Evolutionary conservation across 805 yeast genomes (phyloP).

Genomic region (Teunomyces cretensis): DNA sequence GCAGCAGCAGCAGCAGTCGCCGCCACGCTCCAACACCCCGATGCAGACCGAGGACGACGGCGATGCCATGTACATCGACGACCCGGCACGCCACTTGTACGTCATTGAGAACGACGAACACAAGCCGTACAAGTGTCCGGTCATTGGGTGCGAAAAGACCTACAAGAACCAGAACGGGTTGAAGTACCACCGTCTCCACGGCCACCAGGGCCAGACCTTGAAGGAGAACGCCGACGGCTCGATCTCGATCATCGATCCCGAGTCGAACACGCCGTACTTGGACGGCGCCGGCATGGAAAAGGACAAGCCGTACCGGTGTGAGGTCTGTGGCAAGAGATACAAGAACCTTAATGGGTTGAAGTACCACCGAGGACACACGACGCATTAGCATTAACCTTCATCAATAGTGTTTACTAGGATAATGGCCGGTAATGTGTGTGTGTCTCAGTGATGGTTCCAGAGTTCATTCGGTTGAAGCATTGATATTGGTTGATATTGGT

Average conservation of each 20-base stretch:
- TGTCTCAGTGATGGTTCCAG: too few species aligned
- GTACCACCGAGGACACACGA: constrained; percentile 97
- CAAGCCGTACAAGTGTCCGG: constrained; percentile 96
- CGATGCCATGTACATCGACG: constrained; percentile 83
- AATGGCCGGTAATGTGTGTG: too few species aligned
- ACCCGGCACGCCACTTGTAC: constrained; percentile 92
- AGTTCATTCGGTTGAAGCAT: too few species aligned
- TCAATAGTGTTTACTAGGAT: too few species aligned
- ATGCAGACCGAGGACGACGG: constrained; percentile 48
- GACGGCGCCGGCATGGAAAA: constrained; percentile 95
- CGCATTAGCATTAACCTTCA: constrained; percentile 74
- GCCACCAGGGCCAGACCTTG: constrained; percentile 93
- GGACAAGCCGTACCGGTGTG: constrained; percentile 98
- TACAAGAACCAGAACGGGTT: constrained; percentile 97
- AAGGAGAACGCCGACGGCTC: constrained; percentile 93
- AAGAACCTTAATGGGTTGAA: constrained; percentile 94
- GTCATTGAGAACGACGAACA: constrained; percentile 90
- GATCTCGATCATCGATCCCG: constrained; percentile 89
- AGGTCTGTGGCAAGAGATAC: constrained; percentile 96
- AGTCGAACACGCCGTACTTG: constrained; percentile 80
- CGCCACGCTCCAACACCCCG: constrained; percentile 10
- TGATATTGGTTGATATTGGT: too few species aligned
- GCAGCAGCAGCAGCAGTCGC: constrained; percentile 11
- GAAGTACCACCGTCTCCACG: constrained; percentile 92
- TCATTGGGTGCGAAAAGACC: constrained; percentile 95